phyloP scores from a whole-genome alignment of 2,329 filamentous ascomycete genomes.

The Ophiosphaerella herpotricha region DNA sequence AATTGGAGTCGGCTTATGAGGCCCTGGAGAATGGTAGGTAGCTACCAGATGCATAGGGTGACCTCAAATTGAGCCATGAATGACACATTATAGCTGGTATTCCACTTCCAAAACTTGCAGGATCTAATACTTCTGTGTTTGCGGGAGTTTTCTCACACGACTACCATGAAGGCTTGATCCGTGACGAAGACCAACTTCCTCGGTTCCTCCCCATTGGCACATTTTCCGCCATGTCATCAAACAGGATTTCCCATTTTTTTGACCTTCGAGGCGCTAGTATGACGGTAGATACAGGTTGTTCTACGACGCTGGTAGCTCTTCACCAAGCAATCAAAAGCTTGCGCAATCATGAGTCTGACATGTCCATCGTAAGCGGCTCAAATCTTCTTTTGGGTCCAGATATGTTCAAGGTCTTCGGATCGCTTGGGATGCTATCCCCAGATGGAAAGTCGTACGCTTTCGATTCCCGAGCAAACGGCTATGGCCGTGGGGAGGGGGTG shows the following conservation, averaged over 20 bases:
- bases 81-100: constrained; percentile 40
- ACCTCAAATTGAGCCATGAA: constrained; percentile 30
- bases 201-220: constrained; percentile 1
- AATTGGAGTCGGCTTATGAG: background rate
- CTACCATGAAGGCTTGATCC: constrained; percentile 5
- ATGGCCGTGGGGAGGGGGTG: no score
- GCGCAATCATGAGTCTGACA: constrained; percentile 23
- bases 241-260: constrained; percentile 12
- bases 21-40: background rate
- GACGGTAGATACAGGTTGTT: constrained; percentile 29
- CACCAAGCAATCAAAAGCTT: constrained; percentile 28
- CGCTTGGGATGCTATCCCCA: no score
- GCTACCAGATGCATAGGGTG: background rate
- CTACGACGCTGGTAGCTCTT: constrained; percentile 17
- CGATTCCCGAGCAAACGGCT: no score
- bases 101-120: constrained; percentile 10
- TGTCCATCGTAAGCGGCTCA: constrained; percentile 45
- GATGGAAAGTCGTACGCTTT: no score
- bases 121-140: constrained; percentile 24
- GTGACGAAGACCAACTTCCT: constrained; percentile 5
- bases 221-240: constrained; percentile 14
- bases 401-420: constrained; percentile 1
- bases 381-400: constrained; percentile 40
- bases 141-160: constrained; percentile 20
- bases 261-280: constrained; percentile 22